Evolutionary conservation across 257 asterid genomes (phyloP).

Genomic region (Osmanthus fragrans): DNA sequence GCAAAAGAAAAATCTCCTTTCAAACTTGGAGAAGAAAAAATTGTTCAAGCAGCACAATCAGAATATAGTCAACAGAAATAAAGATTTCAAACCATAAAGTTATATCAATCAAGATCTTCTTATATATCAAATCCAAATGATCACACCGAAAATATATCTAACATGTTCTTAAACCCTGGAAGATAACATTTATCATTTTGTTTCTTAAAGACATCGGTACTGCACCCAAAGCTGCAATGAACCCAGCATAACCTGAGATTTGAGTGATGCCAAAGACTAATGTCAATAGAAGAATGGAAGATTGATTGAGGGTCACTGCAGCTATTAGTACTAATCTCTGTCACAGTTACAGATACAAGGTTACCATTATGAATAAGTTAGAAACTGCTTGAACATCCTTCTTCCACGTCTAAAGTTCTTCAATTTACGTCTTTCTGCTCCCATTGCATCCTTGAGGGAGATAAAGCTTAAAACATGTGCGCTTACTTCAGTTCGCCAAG

Average conservation of each 20-base stretch:
- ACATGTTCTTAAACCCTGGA: background rate
- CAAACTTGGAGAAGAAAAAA: too few species aligned
- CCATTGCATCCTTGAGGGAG: constrained; percentile 40
- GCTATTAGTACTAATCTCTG: background rate
- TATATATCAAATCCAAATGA: background rate
- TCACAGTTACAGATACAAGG: background rate
- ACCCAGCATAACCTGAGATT: background rate
- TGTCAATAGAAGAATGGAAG: background rate
- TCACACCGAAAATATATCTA: background rate
- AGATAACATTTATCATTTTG: background rate
- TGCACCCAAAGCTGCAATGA: background rate
- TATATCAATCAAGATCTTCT: background rate
- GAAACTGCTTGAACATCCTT: background rate
- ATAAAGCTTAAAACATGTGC: constrained; percentile 48
- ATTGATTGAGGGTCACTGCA: background rate
- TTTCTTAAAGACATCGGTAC: background rate
- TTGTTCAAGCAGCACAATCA: background rate
- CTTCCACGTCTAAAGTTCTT: constrained; percentile 9
- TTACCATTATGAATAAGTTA: background rate
- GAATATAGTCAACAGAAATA: background rate
- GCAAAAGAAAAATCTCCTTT: too few species aligned
- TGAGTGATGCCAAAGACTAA: background rate
- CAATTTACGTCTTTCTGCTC: constrained; percentile 22
- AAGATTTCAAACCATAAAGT: background rate
- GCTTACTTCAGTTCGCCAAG: constrained; percentile 14